Percentiles rank a stretch among this genome's conserved stretches.
phyloP scores from a whole-genome alignment of 2,329 filamentous ascomycete genomes.

The Penicillium nordicum region DNA sequence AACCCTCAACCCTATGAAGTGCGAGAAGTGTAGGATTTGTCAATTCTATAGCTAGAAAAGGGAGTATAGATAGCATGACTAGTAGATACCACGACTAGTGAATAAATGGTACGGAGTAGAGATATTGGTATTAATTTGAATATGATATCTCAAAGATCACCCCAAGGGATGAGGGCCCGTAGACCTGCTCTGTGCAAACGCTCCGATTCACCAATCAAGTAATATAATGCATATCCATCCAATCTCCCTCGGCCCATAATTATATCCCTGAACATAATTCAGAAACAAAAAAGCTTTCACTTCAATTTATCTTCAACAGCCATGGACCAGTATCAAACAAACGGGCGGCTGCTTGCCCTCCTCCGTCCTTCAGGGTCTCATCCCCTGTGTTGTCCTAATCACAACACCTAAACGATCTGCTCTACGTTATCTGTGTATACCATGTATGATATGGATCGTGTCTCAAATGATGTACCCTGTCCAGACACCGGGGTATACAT shows the following conservation, averaged over 20 bases:
- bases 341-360: neutral
- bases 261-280: neutral
- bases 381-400: constrained; percentile 8
- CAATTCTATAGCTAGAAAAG: neutral
- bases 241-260: neutral
- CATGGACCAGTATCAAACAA: neutral
- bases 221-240: neutral
- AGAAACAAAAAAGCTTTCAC: neutral
- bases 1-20: neutral
- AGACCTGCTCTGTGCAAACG: neutral
- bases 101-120: neutral
- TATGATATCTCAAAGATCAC: too few species aligned
- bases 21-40: neutral
- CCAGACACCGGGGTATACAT: neutral
- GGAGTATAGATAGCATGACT: neutral
- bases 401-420: constrained; percentile 9
- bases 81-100: neutral
- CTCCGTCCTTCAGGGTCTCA: neutral
- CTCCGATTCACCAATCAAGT: neutral
- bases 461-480: neutral
- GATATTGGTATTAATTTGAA: neutral
- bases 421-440: constrained; percentile 13
- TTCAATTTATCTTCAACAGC: neutral
- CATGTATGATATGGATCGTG: constrained; percentile 7
- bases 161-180: neutral